Evolutionary conservation across 2,329 filamentous ascomycete genomes (phyloP), one percentile per base, ranked within the genome.

Genomic region (Hypoxylon sp.): DNA sequence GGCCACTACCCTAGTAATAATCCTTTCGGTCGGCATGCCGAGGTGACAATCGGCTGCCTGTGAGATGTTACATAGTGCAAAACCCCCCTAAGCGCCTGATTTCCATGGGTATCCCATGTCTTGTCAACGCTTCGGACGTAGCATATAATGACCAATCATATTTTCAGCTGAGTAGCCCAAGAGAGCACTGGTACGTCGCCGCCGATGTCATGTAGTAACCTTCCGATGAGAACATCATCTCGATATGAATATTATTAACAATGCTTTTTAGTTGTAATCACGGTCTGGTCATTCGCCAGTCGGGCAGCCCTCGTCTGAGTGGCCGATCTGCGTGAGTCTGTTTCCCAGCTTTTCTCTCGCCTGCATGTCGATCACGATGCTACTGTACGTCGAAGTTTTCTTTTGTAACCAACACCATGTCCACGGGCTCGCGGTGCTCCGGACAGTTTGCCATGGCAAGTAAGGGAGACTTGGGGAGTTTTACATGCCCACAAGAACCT

Each of bases 401-500:
- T 34, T 47, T 7, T 43, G 36, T 23, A 37, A 52, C 49, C 49
- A 52, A 52, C 49, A 42, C 4, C 49, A 43, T 32, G 17, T 21
- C 21, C 11, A 20, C 19, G 23, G n/a, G 13, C 31, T n/a, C n/a
- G n/a, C n/a, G n/a, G n/a, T n/a, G n/a, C n/a, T n/a, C 7, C 17
- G 7, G 7, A 41, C 27, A 26, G 35, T 6, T 29, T 36, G 15
- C n/a, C 19, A 41, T 11, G 15, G 12, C 16, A 51, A 26, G 34
- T 26, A 46, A 43, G 47, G 38, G 40, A 44, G 31, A 23, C 19
- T 12, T 44, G 29, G n/a, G n/a, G n/a, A n/a, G n/a, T n/a, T n/a
- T n/a, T n/a, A n/a, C n/a, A n/a, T n/a, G n/a, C n/a, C n/a, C n/a
- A n/a, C n/a, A n/a, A n/a, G n/a, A n/a, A n/a, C n/a, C n/a, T n/a